Evolutionary conservation across 2,329 filamentous ascomycete species (phyloP).

Genomic region (Aurifilum marmelostoma): DNA sequence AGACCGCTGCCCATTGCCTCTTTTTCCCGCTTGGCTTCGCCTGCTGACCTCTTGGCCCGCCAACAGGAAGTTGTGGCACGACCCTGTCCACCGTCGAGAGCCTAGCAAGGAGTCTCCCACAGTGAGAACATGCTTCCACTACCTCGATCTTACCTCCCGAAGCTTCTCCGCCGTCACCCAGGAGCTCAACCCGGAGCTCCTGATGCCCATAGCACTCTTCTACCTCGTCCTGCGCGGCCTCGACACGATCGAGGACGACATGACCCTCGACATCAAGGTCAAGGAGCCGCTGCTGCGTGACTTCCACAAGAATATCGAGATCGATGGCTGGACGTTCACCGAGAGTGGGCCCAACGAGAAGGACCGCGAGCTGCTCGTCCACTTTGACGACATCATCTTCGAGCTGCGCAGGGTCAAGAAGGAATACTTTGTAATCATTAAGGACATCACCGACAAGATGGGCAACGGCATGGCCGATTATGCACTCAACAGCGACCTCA

Average conservation of each 20-base stretch:
- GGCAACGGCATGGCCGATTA: slow-evolving; percentile 99
- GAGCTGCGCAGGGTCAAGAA: slow-evolving; percentile 90
- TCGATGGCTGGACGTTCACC: slow-evolving; percentile 88
- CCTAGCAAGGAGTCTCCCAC: slow-evolving; percentile 73
- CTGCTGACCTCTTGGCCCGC: slow-evolving; percentile 26
- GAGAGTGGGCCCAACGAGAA: slow-evolving; percentile 91
- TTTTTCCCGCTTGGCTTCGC: slow-evolving; percentile 15
- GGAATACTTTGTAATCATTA: slow-evolving; percentile 82
- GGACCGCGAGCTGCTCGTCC: slow-evolving; percentile 86
- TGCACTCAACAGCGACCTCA: slow-evolving; percentile 79
- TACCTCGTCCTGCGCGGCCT: slow-evolving; percentile 90
- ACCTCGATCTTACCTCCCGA: slow-evolving; percentile 84
- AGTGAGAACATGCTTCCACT: slow-evolving; percentile 82
- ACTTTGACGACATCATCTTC: slow-evolving; percentile 84
- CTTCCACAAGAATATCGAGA: slow-evolving; percentile 77
- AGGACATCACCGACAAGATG: slow-evolving; percentile 93
- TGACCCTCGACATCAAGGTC: slow-evolving; percentile 78
- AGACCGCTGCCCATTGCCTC: neutral
- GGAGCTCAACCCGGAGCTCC: slow-evolving; percentile 91
- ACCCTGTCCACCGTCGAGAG: slow-evolving; percentile 85
- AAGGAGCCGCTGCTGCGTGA: slow-evolving; percentile 86
- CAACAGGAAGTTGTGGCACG: slow-evolving; percentile 92
- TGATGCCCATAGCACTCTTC: slow-evolving; percentile 85
- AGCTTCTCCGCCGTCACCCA: slow-evolving; percentile 94
- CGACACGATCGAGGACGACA: slow-evolving; percentile 99